A percentile compares a stretch with the other conserved stretches of the same genome.
Conservation (phyloP, 2,329 filamentous ascomycete genomes). For the Penicillium sp. region DNA sequence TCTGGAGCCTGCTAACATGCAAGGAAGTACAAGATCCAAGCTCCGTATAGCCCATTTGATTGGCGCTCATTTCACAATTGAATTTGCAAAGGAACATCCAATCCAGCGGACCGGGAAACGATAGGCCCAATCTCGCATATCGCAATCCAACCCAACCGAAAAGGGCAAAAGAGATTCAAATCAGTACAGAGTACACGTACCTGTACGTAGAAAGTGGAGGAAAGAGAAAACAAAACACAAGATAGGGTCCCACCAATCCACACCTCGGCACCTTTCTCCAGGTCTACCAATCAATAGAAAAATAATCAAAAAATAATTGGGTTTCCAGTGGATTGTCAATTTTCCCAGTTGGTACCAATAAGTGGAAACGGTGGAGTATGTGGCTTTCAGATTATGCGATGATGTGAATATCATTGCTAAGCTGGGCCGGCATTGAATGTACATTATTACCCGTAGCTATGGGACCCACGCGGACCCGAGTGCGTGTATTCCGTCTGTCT, state of each 20-base stretch:
- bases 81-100: not conserved
- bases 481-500: conserved; percentile 1
- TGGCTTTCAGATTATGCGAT: not conserved
- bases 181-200: not conserved
- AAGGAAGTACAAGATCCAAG: not conserved
- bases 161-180: not conserved
- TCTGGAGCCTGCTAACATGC: not conserved
- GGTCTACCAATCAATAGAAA: not conserved
- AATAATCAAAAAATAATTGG: not conserved
- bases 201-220: not conserved
- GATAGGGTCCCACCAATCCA: not conserved
- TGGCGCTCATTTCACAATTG: not conserved
- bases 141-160: not conserved
- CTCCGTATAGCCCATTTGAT: not conserved
- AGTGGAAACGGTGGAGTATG: not conserved
- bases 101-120: not conserved
- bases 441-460: not conserved
- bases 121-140: not conserved
- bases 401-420: not conserved
- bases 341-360: not conserved
- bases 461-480: not conserved
- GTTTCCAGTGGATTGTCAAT: not conserved
- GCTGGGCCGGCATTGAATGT: not conserved
- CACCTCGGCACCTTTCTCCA: not conserved
- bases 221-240: not conserved